Base-by-base conservation (phyloP, 306 rosid genomes). In the Castanea sativa region DNA sequence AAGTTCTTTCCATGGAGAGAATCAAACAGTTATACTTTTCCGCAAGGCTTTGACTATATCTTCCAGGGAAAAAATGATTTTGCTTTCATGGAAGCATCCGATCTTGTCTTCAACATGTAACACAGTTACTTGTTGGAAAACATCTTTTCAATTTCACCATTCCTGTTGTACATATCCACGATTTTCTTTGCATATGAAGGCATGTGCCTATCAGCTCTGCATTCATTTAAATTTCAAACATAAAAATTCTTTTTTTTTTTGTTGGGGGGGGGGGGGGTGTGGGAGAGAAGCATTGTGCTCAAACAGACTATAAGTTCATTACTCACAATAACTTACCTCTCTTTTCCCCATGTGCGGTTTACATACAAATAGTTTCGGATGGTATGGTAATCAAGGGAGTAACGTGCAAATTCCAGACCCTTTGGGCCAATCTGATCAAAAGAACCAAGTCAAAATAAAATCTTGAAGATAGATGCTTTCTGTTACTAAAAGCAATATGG, bases 321-420 rank as follows among this genome's bases (percentile, higher is more conserved):
- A 13, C 58, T 78, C 51, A 64, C 71, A 53, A 56, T 35, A 27
- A 35, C 69, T n/a, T 83, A 94, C 99, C 99, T 92, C 82, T 92
- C 86, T 86, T 91, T 94, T 60, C 99, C 97, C 97, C 99, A 94
- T 19, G 71, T 9, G 9, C 99, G 91, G 76, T 89, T 90, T 69
- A 91, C 83, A 6, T 94, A 59, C 81, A 94, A 75, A 85, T 92
- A 91, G 87, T 94, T 94, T 77, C 99, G 87, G 73, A 94, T 94
- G 79, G 99, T 94, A 68, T 94, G 99, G 84, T 94, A 94, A 85
- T 94, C 99, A 45, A 92, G 97, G 29, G 99, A 95, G 80, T 92
- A 95, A 16, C 98, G 97, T 45, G 98, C 99, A 69, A 95, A 95
- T 81, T 95, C 97, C 80, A 95, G 84, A 73, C 99, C 98, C 81